Evolutionary conservation across 2,329 filamentous ascomycete species (phyloP), one percentile per base, ranked within the genome.

Genomic region (Aspergillus sp.): DNA sequence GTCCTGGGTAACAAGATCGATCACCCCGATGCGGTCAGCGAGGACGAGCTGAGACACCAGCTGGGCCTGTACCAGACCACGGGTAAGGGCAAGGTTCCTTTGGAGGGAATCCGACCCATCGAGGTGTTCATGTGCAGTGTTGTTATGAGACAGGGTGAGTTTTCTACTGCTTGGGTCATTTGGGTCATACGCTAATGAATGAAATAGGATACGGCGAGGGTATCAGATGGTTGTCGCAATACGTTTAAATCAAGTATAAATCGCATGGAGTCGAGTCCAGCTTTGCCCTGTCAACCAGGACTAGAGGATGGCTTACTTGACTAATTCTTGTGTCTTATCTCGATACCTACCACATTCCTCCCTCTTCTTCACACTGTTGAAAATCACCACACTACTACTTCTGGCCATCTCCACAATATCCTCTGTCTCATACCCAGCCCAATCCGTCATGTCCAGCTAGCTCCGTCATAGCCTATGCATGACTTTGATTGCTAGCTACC

Each of bases 91-190:
- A 96, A 96, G 85, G 89, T 96, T 63, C 91, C 90, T 65, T 84
- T 95, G 67, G 93, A 96, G 82, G 92, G 92, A 36, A 96, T 96
- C 78, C 85, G 93, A 70, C 92, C 93, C 24, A 94, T 99, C 73
- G 95, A 99, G 85, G 87, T 98, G 64, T 98, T 98, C 80, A 96
- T 99, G 95, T 98, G 93, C 86, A 96, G 91, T 71, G 93, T 98
- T 68, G 94, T 98, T 64, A 96, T 97, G 92, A 87, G 94, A 78
- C 94, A 98, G 84, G 95, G 87, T 89, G 70, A 69, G 84, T 79
- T 62, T 47, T 54, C 42, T 42, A 39, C 29, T 50, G 26, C 49
- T 39, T 50, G 52, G 14, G 2, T n/a, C 49, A 24, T 31, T n/a
- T 11, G 22, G 52, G 18, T 20, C 24, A 24, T 16, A 18, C 7